Conservation (phyloP, 352 stramenopile genomes). For the Phytophthora sansomeana region DNA sequence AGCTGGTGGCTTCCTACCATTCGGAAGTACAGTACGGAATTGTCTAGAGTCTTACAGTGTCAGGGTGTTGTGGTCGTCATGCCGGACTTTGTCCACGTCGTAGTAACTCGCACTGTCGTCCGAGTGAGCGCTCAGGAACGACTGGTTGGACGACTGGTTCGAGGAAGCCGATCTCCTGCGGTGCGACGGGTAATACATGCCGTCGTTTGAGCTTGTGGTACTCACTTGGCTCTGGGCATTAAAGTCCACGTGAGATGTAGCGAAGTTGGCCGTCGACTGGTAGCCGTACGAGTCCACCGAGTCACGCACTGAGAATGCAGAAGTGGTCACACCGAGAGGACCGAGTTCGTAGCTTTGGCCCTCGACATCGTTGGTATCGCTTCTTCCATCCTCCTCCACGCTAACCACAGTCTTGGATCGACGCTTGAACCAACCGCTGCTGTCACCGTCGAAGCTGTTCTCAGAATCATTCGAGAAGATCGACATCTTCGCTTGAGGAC, state of each 20-base stretch:
- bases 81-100: constrained; percentile 38
- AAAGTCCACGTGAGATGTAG: constrained; percentile 38
- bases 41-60: constrained; percentile 26
- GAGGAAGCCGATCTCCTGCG: constrained; percentile 49
- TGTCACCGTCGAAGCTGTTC: constrained; percentile 48
- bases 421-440: constrained; percentile 50
- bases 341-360: constrained; percentile 37
- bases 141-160: constrained; percentile 63
- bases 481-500: constrained; percentile 46
- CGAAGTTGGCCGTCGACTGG: constrained; percentile 30
- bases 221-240: constrained; percentile 38
- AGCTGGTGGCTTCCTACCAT: constrained; percentile 35
- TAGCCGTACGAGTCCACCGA: constrained; percentile 43
- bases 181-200: constrained; percentile 32
- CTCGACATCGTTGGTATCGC: constrained; percentile 25
- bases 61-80: constrained; percentile 32
- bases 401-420: constrained; percentile 60
- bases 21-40: constrained; percentile 9
- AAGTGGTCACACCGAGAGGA: constrained; percentile 31
- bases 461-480: constrained; percentile 54
- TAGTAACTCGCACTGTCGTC: constrained; percentile 71
- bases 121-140: constrained; percentile 64
- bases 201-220: constrained; percentile 42
- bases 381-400: constrained; percentile 31
- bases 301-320: constrained; percentile 30